Percentiles rank a stretch among this genome's conserved stretches.
Evolutionary conservation across 352 stramenopile genomes (phyloP).

Genomic region (Hyaloperonospora brassicae): DNA sequence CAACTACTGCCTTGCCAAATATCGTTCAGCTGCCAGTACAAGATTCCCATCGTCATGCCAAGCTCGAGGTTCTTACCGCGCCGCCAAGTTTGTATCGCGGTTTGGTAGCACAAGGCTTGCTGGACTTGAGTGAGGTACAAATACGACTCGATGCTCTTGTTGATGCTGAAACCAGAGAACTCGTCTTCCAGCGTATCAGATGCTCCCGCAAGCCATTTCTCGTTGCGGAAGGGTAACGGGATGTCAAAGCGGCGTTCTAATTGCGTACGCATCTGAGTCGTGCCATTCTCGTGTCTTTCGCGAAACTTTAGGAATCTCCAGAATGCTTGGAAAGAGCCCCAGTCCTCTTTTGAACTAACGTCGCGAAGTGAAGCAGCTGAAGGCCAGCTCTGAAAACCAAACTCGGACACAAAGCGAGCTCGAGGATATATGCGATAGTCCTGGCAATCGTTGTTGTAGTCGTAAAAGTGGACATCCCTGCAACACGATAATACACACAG

Average conservation of each 20-base stretch:
- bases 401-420: conserved; percentile 80
- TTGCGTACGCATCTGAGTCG: conserved; percentile 60
- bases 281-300: conserved; percentile 76
- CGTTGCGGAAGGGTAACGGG: conserved; percentile 53
- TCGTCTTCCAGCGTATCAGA: conserved; percentile 13
- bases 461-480: conserved; percentile 83
- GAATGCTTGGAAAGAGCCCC: conserved; percentile 61
- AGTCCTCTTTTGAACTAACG: conserved; percentile 47
- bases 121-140: conserved; percentile 74
- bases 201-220: conserved; percentile 38
- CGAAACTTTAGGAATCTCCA: conserved; percentile 72
- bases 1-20: conserved; percentile 84
- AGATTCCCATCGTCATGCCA: conserved; percentile 65
- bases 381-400: conserved; percentile 78
- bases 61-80: conserved; percentile 42
- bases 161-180: conserved; percentile 33
- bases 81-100: conserved; percentile 62
- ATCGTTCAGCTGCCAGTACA: conserved; percentile 87
- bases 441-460: conserved; percentile 76
- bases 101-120: conserved; percentile 73
- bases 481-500: neutral
- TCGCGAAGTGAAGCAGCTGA: conserved; percentile 42
- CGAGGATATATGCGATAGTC: conserved; percentile 58
- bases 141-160: conserved; percentile 47
- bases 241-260: conserved; percentile 61